phyloP scores from a whole-genome alignment of 108 stramenopile species.

The Stephanodiscus minutulus region DNA sequence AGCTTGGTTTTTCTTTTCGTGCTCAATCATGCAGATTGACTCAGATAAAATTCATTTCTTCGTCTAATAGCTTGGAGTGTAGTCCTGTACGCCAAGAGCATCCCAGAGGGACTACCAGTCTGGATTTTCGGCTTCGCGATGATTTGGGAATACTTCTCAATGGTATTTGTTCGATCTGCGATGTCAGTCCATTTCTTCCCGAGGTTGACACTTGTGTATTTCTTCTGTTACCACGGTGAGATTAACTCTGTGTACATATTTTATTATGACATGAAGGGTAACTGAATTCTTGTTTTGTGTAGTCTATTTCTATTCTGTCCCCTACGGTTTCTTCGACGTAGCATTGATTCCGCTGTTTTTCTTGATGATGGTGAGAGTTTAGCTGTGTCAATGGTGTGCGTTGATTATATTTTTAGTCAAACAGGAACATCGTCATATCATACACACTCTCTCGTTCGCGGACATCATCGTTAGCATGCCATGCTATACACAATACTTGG shows the following conservation, averaged over 20 bases:
- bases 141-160: slow-evolving; percentile 73
- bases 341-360: slow-evolving; percentile 52
- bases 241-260: not conserved
- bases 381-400: too few relatives aligned
- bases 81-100: slow-evolving; percentile 66
- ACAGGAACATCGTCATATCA: not conserved
- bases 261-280: not conserved
- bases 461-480: slow-evolving; percentile 13
- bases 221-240: slow-evolving; percentile 54
- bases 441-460: not conserved
- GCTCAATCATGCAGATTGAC: not conserved
- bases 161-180: slow-evolving; percentile 57
- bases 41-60: not conserved
- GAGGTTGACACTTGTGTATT: slow-evolving; percentile 52
- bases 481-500: slow-evolving; percentile 64
- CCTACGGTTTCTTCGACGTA: slow-evolving; percentile 68
- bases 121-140: slow-evolving; percentile 67
- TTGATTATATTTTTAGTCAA: too few relatives aligned
- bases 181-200: slow-evolving; percentile 63
- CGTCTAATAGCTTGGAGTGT: slow-evolving; percentile 52
- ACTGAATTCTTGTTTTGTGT: not conserved
- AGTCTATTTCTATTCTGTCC: slow-evolving; percentile 67
- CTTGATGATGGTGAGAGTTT: slow-evolving; percentile 33
- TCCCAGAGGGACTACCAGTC: slow-evolving; percentile 55
- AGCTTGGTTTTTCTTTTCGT: not conserved